These are phyloP conservation scores for Aquanectria penicillioides DNA, from an alignment of 2,329 filamentous ascomycete genomes.

Conservation along the genomic window DNA sequence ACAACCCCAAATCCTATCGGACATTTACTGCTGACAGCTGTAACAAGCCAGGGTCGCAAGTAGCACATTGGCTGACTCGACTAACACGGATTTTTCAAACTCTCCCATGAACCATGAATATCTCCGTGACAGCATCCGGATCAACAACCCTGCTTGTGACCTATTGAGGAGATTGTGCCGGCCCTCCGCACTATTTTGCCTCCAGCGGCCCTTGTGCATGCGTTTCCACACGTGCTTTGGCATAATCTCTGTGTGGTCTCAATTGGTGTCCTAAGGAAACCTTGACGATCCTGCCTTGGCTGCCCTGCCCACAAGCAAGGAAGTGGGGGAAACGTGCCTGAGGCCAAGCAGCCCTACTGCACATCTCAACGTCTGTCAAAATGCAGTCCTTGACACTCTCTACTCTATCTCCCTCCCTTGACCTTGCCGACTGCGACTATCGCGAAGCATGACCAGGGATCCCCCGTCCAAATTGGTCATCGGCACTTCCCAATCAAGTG, in stretches of 20 bases:
- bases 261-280: not conserved
- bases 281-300: not conserved
- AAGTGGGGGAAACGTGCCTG: not conserved
- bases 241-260: slow-evolving; percentile 3
- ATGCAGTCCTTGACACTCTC: slow-evolving; percentile 12
- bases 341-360: slow-evolving; percentile 15
- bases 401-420: slow-evolving; percentile 9
- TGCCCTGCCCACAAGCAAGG: not conserved
- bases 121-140: not conserved
- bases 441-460: slow-evolving; percentile 10
- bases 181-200: not conserved
- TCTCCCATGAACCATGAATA: slow-evolving; percentile 13
- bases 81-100: slow-evolving; percentile 2
- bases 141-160: not conserved
- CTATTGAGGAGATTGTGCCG: not conserved
- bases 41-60: slow-evolving; percentile 4
- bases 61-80: not conserved
- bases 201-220: not conserved
- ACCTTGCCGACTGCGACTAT: slow-evolving; percentile 10
- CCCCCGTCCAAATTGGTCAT: slow-evolving; percentile 20
- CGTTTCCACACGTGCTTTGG: slow-evolving; percentile 10
- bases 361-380: slow-evolving; percentile 22
- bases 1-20: slow-evolving; percentile 7
- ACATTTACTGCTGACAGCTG: slow-evolving; percentile 22
- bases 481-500: slow-evolving; percentile 16